A percentile compares a stretch with the other conserved stretches of the same genome.
Conservation (phyloP, 2,329 filamentous ascomycete genomes). For the Dothidotthia symphoricarpi region DNA sequence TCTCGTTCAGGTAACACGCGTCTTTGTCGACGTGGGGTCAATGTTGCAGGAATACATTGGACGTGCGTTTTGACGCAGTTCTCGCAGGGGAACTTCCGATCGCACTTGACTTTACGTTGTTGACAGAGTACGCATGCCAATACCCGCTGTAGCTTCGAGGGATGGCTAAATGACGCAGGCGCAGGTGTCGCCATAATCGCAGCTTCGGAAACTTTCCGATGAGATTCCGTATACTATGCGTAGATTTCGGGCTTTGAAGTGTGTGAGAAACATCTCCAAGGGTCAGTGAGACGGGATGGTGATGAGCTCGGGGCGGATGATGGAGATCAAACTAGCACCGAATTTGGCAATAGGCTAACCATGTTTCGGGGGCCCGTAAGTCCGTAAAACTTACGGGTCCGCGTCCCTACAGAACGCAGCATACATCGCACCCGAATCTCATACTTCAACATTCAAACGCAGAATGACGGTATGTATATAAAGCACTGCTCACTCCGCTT, state of each 20-base stretch:
- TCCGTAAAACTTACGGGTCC: too few species aligned
- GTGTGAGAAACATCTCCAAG: too few species aligned
- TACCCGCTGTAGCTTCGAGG: slow-evolving; percentile 40
- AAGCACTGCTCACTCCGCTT: not conserved
- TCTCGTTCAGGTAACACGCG: slow-evolving; percentile 68
- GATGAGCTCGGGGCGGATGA: too few species aligned
- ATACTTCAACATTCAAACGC: not conserved
- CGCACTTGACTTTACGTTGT: slow-evolving; percentile 46
- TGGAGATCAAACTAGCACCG: too few species aligned
- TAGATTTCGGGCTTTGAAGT: too few species aligned
- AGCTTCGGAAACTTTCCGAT: too few species aligned
- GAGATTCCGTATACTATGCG: too few species aligned
- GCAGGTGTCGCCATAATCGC: too few species aligned
- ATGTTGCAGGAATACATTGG: slow-evolving; percentile 42
- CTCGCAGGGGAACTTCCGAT: slow-evolving; percentile 38
- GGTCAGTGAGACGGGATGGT: too few species aligned
- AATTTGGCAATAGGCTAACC: too few species aligned
- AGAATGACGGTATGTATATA: not conserved
- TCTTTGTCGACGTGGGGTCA: slow-evolving; percentile 56
- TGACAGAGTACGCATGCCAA: slow-evolving; percentile 69
- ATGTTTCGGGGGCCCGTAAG: too few species aligned
- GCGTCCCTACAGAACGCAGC: too few species aligned
- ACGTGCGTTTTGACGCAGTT: slow-evolving; percentile 31
- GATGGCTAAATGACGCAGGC: not conserved
- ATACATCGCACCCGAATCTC: not conserved